Base-by-base conservation (phyloP, 2,329 filamentous ascomycete species). In the Chlorencoelia australis region DNA sequence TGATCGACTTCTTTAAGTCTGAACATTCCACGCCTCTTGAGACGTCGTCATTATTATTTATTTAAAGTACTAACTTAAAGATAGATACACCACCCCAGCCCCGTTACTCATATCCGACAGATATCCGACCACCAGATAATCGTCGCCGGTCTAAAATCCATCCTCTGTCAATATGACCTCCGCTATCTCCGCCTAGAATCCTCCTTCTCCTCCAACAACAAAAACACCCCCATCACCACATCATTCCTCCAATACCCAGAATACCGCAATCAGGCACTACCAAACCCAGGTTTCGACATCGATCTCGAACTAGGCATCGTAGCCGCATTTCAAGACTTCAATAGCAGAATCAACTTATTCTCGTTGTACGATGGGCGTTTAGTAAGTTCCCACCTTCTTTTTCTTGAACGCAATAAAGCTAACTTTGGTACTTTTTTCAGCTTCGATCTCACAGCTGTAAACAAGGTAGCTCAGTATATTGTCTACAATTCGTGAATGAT, bases 91-190 rank as follows among this genome's bases (percentile, higher is more conserved):
- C 60, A 66, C 37, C 47, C 52, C 5, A 65, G 61, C 33, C 40
- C 43, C 14, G 61, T 73, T 31, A 61, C 69, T 0, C 69, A 73
- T 39, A 52, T 78, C 20, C 62, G 62, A 21, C 63, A 66, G 35
- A 47, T 75, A 2, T 64, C 66, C 32, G 53, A 57, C 6, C 56
- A 73, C 45, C 65, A 69, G 29, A 57, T 77, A 14, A 57, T 79
- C 2, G 67, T 68, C 3, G 66, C 71, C 0, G 72, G 73, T 1
- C 55, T 74, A 2, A 48, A 56, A 20, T 63, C 61, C 49, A 59
- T 50, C 35, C 68, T 79, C 59, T 60, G 61, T 1, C 55, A 77
- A 4, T 79, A 75, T 47, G 75, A 80, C 43, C 42, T 71, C 20
- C 71, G 75, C 2, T 73, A 63, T 44, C 44, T 3, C 16, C 46